These are phyloP conservation scores for Ogataea nitratoaversa DNA, from an alignment of 805 yeast species.

Conservation along the genomic window DNA sequence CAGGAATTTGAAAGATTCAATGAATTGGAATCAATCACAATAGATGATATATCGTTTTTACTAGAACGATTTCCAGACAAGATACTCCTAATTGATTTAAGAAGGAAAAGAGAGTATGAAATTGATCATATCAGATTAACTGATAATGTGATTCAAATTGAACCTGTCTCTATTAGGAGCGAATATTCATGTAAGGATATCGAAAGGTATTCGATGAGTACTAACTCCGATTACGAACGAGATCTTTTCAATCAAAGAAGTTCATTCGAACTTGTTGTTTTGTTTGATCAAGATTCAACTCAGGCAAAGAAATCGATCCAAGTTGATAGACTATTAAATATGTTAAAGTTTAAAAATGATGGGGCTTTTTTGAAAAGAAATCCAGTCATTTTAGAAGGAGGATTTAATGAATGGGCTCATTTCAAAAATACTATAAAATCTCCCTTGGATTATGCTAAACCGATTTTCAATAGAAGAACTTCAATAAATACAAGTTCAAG, in stretches of 20 bases:
- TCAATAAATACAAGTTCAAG: slow-evolving; percentile 8
- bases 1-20: slow-evolving; percentile 7
- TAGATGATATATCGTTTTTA: slow-evolving; percentile 25
- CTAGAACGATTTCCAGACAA: slow-evolving; percentile 26
- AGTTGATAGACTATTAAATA: slow-evolving; percentile 31
- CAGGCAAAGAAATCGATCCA: slow-evolving; percentile 13
- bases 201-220: slow-evolving; percentile 54
- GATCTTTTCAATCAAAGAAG: slow-evolving; percentile 48
- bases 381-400: slow-evolving; percentile 52
- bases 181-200: slow-evolving; percentile 59
- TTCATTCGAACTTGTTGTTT: slow-evolving; percentile 56
- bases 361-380: slow-evolving; percentile 34
- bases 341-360: slow-evolving; percentile 36
- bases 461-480: slow-evolving; percentile 13
- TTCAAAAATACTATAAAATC: slow-evolving; percentile 16
- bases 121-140: slow-evolving; percentile 56
- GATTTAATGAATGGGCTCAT: slow-evolving; percentile 58
- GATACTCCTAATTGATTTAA: slow-evolving; percentile 66
- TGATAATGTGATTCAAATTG: slow-evolving; percentile 63
- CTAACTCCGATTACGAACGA: slow-evolving; percentile 55
- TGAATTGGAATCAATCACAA: slow-evolving; percentile 8
- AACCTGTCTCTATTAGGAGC: slow-evolving; percentile 56
- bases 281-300: slow-evolving; percentile 50
- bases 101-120: slow-evolving; percentile 58
- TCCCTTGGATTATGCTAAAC: slow-evolving; percentile 19